Evolutionary conservation across 106 monocot genomes (phyloP).

Genomic region (Dendrobium chrysotoxum): DNA sequence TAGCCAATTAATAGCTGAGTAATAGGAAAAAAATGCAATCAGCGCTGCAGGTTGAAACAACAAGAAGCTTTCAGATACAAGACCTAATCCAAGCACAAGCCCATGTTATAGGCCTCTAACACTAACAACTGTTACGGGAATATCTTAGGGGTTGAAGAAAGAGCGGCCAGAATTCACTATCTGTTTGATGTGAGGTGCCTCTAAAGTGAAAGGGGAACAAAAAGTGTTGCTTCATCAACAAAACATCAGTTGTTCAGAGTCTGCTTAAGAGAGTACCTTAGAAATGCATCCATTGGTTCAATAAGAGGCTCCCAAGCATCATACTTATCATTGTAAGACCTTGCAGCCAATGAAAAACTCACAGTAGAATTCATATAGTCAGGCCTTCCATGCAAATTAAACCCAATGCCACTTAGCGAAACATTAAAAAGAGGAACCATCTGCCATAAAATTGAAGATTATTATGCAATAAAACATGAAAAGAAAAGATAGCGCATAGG

Average conservation of each 20-base stretch:
- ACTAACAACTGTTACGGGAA: not conserved
- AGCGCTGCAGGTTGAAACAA: not conserved
- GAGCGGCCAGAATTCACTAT: not conserved
- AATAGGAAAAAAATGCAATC: not conserved
- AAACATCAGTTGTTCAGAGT: not conserved
- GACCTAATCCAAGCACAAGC: slow-evolving; percentile 1
- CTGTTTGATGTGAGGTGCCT: not conserved
- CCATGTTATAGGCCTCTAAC: not conserved
- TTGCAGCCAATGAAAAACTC: slow-evolving; percentile 69
- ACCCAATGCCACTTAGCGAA: slow-evolving; percentile 53
- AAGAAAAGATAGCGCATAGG: not conserved
- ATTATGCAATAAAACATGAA: not conserved
- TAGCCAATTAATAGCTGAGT: too few species aligned
- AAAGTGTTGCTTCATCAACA: not conserved
- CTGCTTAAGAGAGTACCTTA: slow-evolving; percentile 41
- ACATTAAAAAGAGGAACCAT: slow-evolving; percentile 94
- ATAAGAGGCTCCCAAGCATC: slow-evolving; percentile 96
- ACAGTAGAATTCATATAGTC: slow-evolving; percentile 63
- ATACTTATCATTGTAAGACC: slow-evolving; percentile 95
- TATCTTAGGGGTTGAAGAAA: not conserved
- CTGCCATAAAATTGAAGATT: slow-evolving; percentile 30
- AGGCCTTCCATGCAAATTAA: slow-evolving; percentile 58
- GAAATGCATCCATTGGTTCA: slow-evolving; percentile 85
- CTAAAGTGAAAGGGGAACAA: not conserved
- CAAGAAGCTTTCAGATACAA: not conserved